Conservation (phyloP, 306 rosid genomes). For the Rosa rugosa region DNA sequence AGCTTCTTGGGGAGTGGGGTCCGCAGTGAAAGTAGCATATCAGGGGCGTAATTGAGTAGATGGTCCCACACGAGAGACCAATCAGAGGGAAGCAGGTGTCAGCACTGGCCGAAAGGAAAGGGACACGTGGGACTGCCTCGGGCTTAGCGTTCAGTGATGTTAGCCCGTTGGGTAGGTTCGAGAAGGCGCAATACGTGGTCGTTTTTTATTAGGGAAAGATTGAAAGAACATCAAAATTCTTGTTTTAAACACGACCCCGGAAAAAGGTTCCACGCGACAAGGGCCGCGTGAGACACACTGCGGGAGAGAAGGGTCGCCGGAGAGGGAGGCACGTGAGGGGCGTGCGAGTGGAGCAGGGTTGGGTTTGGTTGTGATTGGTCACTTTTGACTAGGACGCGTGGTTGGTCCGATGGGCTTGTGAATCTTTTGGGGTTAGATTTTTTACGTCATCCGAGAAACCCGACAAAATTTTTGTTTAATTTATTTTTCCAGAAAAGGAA, state of each 20-base stretch:
- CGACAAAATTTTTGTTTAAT: neutral
- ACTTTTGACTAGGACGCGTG: slow-evolving; percentile 31
- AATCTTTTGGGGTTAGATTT: slow-evolving; percentile 37
- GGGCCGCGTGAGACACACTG: neutral
- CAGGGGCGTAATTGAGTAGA: slow-evolving; percentile 20
- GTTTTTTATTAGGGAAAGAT: slow-evolving; percentile 28
- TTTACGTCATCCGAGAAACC: slow-evolving; percentile 10
- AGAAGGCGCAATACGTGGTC: slow-evolving; percentile 35
- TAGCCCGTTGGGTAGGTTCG: slow-evolving; percentile 25
- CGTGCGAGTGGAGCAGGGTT: neutral
- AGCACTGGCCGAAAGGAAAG: slow-evolving; percentile 46
- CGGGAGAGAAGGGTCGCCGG: rapidly evolving
- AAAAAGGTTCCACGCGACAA: neutral
- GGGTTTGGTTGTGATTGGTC: neutral
- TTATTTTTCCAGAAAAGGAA: neutral
- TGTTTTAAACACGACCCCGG: neutral
- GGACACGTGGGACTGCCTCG: slow-evolving; percentile 40
- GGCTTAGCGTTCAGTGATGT: slow-evolving; percentile 19
- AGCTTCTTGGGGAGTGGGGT: neutral
- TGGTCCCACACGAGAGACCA: slow-evolving; percentile 32
- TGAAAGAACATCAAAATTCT: slow-evolving; percentile 7
- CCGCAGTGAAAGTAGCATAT: slow-evolving; percentile 20
- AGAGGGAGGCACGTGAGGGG: neutral
- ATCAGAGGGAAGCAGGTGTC: slow-evolving; percentile 33
- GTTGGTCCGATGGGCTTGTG: slow-evolving; percentile 14